Percentiles rank a stretch among this genome's conserved stretches.
Conservation (phyloP, 2,329 filamentous ascomycete species). For the Apiospora rasikravindrae region DNA sequence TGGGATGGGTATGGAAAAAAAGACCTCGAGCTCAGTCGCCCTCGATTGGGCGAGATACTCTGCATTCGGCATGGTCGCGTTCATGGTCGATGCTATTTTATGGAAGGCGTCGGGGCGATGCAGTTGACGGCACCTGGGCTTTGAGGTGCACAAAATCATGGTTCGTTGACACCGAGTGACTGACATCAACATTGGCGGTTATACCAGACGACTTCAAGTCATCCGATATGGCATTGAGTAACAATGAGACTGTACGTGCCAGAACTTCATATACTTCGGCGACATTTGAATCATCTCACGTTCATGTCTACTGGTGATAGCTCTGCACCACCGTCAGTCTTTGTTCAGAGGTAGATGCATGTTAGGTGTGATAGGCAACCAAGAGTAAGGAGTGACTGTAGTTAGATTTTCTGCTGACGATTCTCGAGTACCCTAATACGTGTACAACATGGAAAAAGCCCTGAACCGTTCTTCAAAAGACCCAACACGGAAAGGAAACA, state of each 20-base stretch:
- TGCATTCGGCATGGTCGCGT: neutral
- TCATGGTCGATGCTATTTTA: neutral
- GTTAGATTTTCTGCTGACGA: no score
- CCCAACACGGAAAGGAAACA: no score
- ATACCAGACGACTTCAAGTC: neutral
- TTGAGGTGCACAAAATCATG: neutral
- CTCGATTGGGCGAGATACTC: conserved; percentile 33
- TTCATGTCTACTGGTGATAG: neutral
- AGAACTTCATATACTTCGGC: neutral
- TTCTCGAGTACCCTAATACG: no score
- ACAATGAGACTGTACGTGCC: neutral
- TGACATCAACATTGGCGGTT: neutral
- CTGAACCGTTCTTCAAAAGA: no score
- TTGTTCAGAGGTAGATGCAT: no score
- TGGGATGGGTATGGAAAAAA: conserved; percentile 33
- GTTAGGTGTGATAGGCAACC: no score
- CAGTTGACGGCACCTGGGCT: neutral
- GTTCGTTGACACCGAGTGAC: neutral
- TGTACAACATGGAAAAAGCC: no score
- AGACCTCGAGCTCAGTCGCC: conserved; percentile 27
- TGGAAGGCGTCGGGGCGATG: no score
- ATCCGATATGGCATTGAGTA: neutral
- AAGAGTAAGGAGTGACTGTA: no score
- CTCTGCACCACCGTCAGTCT: no score
- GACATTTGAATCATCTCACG: no score